Percentiles rank a stretch among this genome's conserved stretches.
Conservation (phyloP, 306 rosid genomes). For the Cercis canadensis region DNA sequence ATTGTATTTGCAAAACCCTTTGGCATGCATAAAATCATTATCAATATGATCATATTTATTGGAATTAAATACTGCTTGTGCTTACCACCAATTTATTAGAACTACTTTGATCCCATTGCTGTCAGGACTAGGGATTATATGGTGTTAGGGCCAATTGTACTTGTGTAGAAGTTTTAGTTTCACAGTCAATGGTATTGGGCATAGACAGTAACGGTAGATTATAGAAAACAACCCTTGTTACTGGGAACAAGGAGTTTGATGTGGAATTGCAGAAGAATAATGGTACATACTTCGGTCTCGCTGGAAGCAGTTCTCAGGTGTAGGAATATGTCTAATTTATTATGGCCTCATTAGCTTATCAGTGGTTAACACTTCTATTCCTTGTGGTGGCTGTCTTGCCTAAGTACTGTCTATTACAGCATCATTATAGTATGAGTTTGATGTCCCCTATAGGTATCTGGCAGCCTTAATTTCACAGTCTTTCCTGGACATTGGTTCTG, state of each 20-base stretch:
- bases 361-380: constrained; percentile 31
- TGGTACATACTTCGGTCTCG: constrained; percentile 21
- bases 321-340: constrained; percentile 2
- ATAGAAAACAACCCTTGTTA: neutral
- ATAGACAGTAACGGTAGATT: neutral
- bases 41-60: neutral
- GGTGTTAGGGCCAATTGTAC: neutral
- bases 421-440: constrained; percentile 20
- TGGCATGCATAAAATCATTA: constrained; percentile 15
- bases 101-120: constrained; percentile 26
- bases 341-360: constrained; percentile 26
- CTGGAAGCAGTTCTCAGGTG: constrained; percentile 10
- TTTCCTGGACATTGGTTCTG: constrained; percentile 96
- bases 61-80: constrained; percentile 13
- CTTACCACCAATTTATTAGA: constrained; percentile 1
- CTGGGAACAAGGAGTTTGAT: constrained; percentile 29
- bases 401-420: constrained; percentile 23
- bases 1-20: constrained; percentile 16
- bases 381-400: constrained; percentile 10
- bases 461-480: constrained; percentile 93
- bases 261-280: constrained; percentile 15
- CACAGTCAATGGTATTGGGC: constrained; percentile 11
- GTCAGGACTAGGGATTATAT: constrained; percentile 11
- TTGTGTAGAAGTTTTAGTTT: constrained; percentile 15
- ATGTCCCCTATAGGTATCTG: constrained; percentile 64